Base-by-base conservation (phyloP, 345 rosid species). In the Rubroshorea leprosula region DNA sequence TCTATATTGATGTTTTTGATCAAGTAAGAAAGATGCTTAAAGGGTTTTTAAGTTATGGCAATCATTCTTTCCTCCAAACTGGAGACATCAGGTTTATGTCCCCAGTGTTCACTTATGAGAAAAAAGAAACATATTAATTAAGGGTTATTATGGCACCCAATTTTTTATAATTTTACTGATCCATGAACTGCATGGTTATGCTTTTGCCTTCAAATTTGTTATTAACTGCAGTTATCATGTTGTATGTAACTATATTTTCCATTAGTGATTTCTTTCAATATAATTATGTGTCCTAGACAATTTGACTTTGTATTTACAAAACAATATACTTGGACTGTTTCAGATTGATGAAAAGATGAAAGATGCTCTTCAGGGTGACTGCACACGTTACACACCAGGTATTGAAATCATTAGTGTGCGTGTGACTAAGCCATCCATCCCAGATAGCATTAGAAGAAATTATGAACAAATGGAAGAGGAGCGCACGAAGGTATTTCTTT, bases 291-390 rank as follows among this genome's bases (percentile, higher is more conserved):
- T 5, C 14, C 47, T 13, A 6, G 41, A 3, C 7, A 35, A 35
- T 35, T 10, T 44, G 10, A 44, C 16, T 13, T 44, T 44, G 18
- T 44, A 44, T 44, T 44, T 13, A 44, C 6, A 13, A 13, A n/a
- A 44, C 18, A 13, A 44, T 9, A n/a, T n/a, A 14, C 10, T 10
- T 44, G 47, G 14, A 44, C 38, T 47, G 57, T 69, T 64, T 54
- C 74, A 92, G 96, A 92, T 92, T 53, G 98, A 86, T 65, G 96
- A 92, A 67, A 87, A 86, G 71, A 92, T 88, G 96, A 84, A 86
- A 78, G 98, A 86, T 27, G 93, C 95, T 68, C 95, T 92, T 64
- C 98, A 92, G 64, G 84, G 38, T 68, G 93, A 83, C 70, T 92
- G 98, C 75, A 92, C 96, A 4, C 75, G 81, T 19, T 88, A 81